Base-by-base conservation (phyloP, 192 early-diverging fungal genomes). In the Coemansia sp. region DNA sequence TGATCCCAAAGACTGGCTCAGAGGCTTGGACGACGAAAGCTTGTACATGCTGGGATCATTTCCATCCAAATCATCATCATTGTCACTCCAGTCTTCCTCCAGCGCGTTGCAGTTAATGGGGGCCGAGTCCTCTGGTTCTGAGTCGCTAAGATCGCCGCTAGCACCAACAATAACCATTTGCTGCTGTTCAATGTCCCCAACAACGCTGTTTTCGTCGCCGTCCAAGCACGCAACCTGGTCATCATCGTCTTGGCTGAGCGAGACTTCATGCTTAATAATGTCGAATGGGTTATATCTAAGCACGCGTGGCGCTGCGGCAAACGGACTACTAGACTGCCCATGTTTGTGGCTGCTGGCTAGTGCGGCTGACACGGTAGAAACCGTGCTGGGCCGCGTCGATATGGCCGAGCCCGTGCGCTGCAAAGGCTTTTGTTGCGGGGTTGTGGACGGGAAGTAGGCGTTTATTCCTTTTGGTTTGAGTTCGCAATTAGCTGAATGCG, bases 21-120 rank as follows among this genome's bases (percentile, higher is more conserved):
- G 29, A 1, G 43, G 29, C 5, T 29, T 46, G 43, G n/a, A 26
- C 10, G 39, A 37, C 19, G 34, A 15, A n/a, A 59, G 10, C 29
- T 38, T 45, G 54, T 75, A 75, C 11, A 75, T 27, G 37, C 72
- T 75, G 26, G 72, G 72, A 15, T 75, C 72, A 34, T 75, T 70
- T 10, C 59, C 68, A 26, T 55, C 41, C 36, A 69, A 3, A 14
- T 62, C 66, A 6, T 41, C 29, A 38, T 68, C 65, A 31, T 51
- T 46, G 39, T 64, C 48, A 22, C 47, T 43, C 31, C 15, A 45
- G 3, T 26, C 46, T 17, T 49, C 56, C 11, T 19, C 23, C 7
- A 30, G 37, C 11, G 18, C 47, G 9, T 22, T 32, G 42, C 21
- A 10, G 23, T 56, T 27, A 4, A 15, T 27, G n/a, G 21, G 18